Conservation (phyloP, 2,329 filamentous ascomycete species). For the Talaromyces sp. region DNA sequence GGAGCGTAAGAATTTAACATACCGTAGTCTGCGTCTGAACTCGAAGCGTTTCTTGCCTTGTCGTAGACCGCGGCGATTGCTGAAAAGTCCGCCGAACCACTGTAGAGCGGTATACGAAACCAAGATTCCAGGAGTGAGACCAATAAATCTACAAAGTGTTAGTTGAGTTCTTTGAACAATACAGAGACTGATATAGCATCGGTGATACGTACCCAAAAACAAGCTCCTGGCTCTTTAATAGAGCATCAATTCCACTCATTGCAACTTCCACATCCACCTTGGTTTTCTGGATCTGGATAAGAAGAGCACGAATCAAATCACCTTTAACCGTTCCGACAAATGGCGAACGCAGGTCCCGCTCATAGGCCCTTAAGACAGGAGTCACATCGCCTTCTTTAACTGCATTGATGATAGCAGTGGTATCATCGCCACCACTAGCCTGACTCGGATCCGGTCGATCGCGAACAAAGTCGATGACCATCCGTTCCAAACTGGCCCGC, state of each 20-base stretch:
- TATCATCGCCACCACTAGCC: slow-evolving; percentile 64
- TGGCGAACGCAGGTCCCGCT: slow-evolving; percentile 80
- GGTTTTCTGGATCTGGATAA: slow-evolving; percentile 98
- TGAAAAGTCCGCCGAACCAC: slow-evolving; percentile 72
- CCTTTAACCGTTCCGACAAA: slow-evolving; percentile 81
- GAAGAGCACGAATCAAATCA: slow-evolving; percentile 82
- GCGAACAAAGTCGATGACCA: slow-evolving; percentile 94
- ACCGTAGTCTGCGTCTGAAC: slow-evolving; percentile 75
- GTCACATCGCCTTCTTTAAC: slow-evolving; percentile 93
- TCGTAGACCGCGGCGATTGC: slow-evolving; percentile 68
- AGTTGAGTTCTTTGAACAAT: slow-evolving; percentile 3
- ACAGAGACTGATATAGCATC: not conserved
- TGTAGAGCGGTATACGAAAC: slow-evolving; percentile 74
- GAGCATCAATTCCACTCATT: slow-evolving; percentile 90
- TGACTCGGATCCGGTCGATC: slow-evolving; percentile 68
- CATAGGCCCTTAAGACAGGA: slow-evolving; percentile 86
- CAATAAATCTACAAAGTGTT: slow-evolving; percentile 69
- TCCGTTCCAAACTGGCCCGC: slow-evolving; percentile 87
- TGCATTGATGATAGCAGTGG: slow-evolving; percentile 73
- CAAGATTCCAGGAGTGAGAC: slow-evolving; percentile 88
- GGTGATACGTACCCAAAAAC: slow-evolving; percentile 70
- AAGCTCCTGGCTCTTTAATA: slow-evolving; percentile 93
- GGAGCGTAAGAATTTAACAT: too few species aligned
- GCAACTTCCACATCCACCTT: slow-evolving; percentile 98
- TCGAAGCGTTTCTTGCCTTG: slow-evolving; percentile 68